Percentiles rank a stretch among this genome's conserved stretches.
Evolutionary conservation across 2,329 filamentous ascomycete species (phyloP).

Genomic region (Fusarium coffeatum): DNA sequence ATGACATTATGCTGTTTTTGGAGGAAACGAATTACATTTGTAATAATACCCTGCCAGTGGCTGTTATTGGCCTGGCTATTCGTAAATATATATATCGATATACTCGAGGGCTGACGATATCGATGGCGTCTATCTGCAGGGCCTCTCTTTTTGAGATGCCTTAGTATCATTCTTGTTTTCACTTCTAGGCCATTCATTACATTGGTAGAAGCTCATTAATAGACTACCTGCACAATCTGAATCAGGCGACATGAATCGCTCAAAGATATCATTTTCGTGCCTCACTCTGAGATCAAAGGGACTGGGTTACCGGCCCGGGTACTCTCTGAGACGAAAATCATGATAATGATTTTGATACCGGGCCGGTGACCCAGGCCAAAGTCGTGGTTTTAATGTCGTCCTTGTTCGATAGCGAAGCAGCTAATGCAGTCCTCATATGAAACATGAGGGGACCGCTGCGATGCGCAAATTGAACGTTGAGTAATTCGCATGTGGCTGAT

Average conservation of each 20-base stretch:
- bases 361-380: conserved; percentile 32
- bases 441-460: conserved; percentile 30
- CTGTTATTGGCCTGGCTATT: conserved; percentile 38
- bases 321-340: background rate
- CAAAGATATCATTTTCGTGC: background rate
- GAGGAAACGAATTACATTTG: conserved; percentile 34
- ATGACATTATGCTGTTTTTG: conserved; percentile 27
- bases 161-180: background rate
- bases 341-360: conserved; percentile 6
- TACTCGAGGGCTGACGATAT: conserved; percentile 4
- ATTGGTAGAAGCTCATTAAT: background rate
- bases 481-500: conserved; percentile 25
- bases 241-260: background rate
- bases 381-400: background rate
- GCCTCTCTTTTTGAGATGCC: background rate
- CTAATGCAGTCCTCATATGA: conserved; percentile 22
- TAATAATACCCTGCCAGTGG: conserved; percentile 46
- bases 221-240: background rate
- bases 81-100: conserved; percentile 19
- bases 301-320: conserved; percentile 35
- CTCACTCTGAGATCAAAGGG: background rate
- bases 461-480: conserved; percentile 20
- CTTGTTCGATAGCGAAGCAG: conserved; percentile 10
- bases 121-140: background rate
- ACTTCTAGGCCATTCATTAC: background rate